Evolutionary conservation across 169 alveolate species (phyloP), one percentile per base, ranked within the genome.

Genomic region (Eimeria falciformis): DNA sequence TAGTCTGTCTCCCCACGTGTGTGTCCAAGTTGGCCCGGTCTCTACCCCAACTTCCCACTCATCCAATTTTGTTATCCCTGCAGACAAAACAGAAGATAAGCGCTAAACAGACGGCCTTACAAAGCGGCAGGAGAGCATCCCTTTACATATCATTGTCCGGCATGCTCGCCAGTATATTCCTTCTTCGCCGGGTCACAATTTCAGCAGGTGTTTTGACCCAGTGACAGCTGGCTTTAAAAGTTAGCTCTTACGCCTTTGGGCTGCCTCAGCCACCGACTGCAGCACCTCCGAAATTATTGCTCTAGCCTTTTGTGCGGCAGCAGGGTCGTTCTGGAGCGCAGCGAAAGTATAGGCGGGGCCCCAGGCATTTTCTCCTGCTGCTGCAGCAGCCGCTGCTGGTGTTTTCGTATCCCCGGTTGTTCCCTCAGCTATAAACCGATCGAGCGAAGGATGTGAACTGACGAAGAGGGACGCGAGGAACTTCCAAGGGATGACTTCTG

Each of bases 381-480:
- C 86, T 5, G 46, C 17, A 25, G 86, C 68, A 3, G 84, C 84
- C 0, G 47, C 69, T 47, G 68, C 86, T 3, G 86, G 46, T 18
- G 68, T 47, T 23, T 27, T 68, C 3, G 69, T 37, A 6, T 37
- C 69, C 11, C 86, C 86, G 58, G 33, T 33, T 1, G 46, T 68
- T 21, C 86, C 86, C 5, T 65, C 43, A 27, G 18, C 11, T 23
- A 77, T 27, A 27, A 77, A 77, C 21, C 45, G 43, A 47, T 77
- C 86, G 14, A 77, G 86, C 4, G 50, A n/a, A 17, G 45, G 27
- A 47, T 77, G 86, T 4, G 86, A 77, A 33, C 46, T 23, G 11
- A 77, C 86, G 12, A 77, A 77, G 18, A 77, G 68, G 5, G 86
- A 77, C 33, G 86, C 86, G 46, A 77, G 58, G 68, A 77, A 77